These are phyloP conservation scores for Umbelopsis ramanniana DNA, from an alignment of 192 early-diverging fungal genomes.

Conservation along the genomic window DNA sequence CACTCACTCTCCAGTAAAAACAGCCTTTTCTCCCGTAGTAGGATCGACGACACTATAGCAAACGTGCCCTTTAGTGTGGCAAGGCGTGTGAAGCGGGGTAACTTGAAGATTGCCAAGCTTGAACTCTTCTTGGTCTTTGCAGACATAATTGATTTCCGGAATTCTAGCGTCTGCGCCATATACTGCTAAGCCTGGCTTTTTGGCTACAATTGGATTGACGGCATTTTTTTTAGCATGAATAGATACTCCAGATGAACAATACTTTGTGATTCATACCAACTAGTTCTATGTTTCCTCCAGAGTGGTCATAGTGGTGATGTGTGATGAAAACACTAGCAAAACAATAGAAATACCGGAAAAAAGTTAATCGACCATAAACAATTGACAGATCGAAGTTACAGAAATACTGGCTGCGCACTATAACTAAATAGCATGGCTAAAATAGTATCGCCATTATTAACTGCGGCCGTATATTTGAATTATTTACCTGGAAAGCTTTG, in stretches of 20 bases:
- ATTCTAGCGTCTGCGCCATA: slow-evolving; percentile 91
- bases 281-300: slow-evolving; percentile 76
- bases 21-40: slow-evolving; percentile 62
- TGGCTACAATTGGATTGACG: slow-evolving; percentile 11
- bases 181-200: slow-evolving; percentile 66
- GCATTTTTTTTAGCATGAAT: slow-evolving; percentile 6
- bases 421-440: background rate
- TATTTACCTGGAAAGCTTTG: slow-evolving; percentile 51
- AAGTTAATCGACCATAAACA: background rate
- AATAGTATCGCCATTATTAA: background rate
- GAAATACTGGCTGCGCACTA: background rate
- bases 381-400: background rate
- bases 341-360: slow-evolving; percentile 14
- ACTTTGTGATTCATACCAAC: slow-evolving; percentile 32
- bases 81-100: slow-evolving; percentile 75
- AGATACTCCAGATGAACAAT: background rate
- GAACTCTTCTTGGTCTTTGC: slow-evolving; percentile 75
- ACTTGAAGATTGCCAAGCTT: slow-evolving; percentile 74
- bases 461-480: background rate
- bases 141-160: slow-evolving; percentile 73
- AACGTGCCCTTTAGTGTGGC: slow-evolving; percentile 90
- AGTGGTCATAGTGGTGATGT: slow-evolving; percentile 93
- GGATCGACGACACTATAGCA: slow-evolving; percentile 78
- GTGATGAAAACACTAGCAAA: slow-evolving; percentile 67
- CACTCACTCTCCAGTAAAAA: slow-evolving; percentile 79